Evolutionary conservation across 257 asterid species (phyloP).

Genomic region (Solanum clarkiae): DNA sequence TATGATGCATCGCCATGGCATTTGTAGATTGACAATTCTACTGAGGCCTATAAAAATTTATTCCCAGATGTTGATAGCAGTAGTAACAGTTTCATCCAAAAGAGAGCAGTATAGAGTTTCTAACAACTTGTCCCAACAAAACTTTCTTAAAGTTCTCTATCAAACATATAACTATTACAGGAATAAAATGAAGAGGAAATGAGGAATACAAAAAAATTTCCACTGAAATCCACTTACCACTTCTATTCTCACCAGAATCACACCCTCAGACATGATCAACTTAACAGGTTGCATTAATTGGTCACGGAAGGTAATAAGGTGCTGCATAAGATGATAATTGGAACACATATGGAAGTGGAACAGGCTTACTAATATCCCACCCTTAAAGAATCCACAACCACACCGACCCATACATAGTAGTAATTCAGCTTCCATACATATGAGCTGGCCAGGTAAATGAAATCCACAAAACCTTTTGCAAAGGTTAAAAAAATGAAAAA

Average conservation of each 20-base stretch:
- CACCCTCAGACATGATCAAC: background rate
- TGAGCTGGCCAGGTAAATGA: background rate
- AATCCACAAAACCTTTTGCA: background rate
- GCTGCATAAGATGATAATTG: background rate
- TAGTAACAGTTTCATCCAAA: background rate
- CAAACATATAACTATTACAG: background rate
- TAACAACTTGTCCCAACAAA: background rate
- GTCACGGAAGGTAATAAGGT: background rate
- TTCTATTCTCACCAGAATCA: background rate
- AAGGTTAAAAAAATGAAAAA: background rate
- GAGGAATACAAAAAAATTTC: background rate
- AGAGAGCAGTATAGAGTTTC: background rate
- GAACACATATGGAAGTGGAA: background rate
- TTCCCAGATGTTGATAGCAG: background rate
- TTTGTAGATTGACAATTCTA: background rate
- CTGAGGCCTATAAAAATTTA: background rate
- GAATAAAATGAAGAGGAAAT: background rate
- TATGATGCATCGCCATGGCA: background rate
- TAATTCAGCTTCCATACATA: background rate
- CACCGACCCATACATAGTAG: background rate
- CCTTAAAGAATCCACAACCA: background rate
- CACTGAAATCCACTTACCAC: background rate
- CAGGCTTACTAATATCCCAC: background rate
- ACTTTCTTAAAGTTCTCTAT: background rate
- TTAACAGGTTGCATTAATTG: background rate